These are phyloP conservation scores for Tulasnella calospora DNA, from an alignment of 768 basidiomycete species.

Conservation along the genomic window DNA sequence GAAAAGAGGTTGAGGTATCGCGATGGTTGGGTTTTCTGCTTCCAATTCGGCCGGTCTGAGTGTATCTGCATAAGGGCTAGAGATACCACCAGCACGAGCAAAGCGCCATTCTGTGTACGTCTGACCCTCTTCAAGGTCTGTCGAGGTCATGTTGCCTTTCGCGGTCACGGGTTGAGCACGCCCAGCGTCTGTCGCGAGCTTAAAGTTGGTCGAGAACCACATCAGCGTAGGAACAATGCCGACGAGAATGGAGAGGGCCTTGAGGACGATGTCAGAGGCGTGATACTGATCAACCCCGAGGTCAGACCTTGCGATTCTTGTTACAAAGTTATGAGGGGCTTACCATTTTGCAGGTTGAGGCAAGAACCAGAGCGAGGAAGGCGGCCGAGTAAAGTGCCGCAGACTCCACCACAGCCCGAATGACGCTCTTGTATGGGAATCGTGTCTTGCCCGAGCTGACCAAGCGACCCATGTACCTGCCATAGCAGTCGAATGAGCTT, in stretches of 20 bases:
- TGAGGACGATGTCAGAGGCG: neutral
- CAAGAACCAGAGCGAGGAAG: neutral
- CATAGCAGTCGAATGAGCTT: neutral
- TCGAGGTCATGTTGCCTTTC: neutral
- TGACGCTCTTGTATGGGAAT: neutral
- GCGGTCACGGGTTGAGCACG: neutral
- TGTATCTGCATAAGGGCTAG: neutral
- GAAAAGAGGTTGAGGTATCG: neutral
- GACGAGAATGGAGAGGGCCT: constrained; percentile 13
- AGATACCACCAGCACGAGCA: neutral
- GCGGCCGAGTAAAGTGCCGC: neutral
- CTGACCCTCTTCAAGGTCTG: neutral
- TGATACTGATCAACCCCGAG: neutral
- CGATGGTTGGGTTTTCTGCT: neutral
- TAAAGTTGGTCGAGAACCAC: neutral
- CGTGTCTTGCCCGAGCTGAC: neutral
- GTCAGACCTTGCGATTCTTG: neutral
- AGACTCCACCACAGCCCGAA: constrained; percentile 8
- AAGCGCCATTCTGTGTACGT: neutral
- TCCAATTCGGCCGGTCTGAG: neutral
- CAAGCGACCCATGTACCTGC: constrained; percentile 7
- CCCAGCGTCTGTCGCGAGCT: neutral
- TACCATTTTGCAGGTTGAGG: neutral
- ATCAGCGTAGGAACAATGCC: constrained; percentile 18
- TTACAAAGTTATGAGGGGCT: neutral